Base-by-base conservation (phyloP, 176 grass and related monocot genomes). In the Triticum turgidum region DNA sequence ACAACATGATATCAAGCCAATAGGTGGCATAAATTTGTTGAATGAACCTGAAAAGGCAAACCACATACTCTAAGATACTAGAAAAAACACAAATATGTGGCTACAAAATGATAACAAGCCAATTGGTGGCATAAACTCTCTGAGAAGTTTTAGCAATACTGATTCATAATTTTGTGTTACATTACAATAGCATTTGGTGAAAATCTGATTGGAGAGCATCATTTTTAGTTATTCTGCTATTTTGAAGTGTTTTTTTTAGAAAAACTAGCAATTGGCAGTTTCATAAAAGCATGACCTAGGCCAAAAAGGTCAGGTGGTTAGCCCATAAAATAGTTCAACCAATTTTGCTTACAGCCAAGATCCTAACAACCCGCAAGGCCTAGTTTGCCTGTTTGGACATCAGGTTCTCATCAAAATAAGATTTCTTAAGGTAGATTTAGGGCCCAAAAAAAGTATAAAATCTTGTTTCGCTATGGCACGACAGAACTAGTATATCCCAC, bases 11-110 rank as follows among this genome's bases (percentile, higher is more conserved):
- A 32, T 56, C 32, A 89, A 76, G 34, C 22, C 25, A 81, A 86
- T 69, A 45, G 1, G 38, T 86, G 21, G 45, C n/a, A 75, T 70
- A 72, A 61, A 86, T 90, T 41, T 86, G 41, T 22, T 77, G 24
- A 17, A 80, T 34, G 44, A 51, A 33, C 29, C 78, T 64, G 17
- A 82, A 75, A 73, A 37, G 8, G 69, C 51, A 65, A 35, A 44
- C 7, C 24, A 47, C 77, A 58, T 54, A 45, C 7, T 76, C 71
- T 44, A 73, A 73, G 70, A 73, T 73, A 42, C 51, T 54, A 54
- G 15, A 54, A 54, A 54, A 54, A 54, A 54, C 51, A 54, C 51
- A 54, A 54, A 18, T 54, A 54, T 54, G 71, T 74, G 22, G 45
- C 5, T 47, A 74, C 5, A 47, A 41, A 27, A 74, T 74, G n/a